Base-by-base conservation (phyloP, 345 rosid species). In the Litchi chinensis region DNA sequence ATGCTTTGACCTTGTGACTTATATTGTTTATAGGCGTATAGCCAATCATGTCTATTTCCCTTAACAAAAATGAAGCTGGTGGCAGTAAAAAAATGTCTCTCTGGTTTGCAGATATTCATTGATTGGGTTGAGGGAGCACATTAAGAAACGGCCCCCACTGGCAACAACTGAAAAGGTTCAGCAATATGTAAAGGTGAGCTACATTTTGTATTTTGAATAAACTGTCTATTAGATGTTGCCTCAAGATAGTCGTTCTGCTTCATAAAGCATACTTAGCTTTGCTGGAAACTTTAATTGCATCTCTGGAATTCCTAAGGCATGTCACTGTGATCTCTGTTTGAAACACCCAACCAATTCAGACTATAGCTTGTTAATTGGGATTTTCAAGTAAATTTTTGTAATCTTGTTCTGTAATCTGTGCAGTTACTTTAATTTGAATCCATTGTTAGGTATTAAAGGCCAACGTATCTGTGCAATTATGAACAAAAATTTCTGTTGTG, bases 91-190 rank as follows among this genome's bases (percentile, higher is more conserved):
- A 26, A 63, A 57, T 62, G 70, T 77, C 48, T 43, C 28, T 72
- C 26, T 10, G 54, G 44, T 80, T 84, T 81, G 74, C 85, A 95
- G 98, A 73, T 90, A 89, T 89, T 95, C 99, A 0, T 82, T 95
- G 79, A 63, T 84, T 72, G 90, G 89, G 77, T 79, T 94, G 89
- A 89, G 98, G 83, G 98, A 96, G 87, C 98, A 96, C 86, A 96
- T 92, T 83, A 96, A 96, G 90, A 96, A 96, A 78, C 98, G 99
- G 18, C 98, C 99, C 24, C 97, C 99, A 67, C 85, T 96, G 44
- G 97, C 97, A 80, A 92, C 98, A 70, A 94, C 95, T 1, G 98
- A 94, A 83, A 96, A 94, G 89, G 92, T 92, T 81, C 98, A 96
- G 81, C 99, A 89, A 69, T 88, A 89, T 87, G 90, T 96, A 62